phyloP scores from a whole-genome alignment of 768 basidiomycete genomes.

The Naematelia encephala region DNA sequence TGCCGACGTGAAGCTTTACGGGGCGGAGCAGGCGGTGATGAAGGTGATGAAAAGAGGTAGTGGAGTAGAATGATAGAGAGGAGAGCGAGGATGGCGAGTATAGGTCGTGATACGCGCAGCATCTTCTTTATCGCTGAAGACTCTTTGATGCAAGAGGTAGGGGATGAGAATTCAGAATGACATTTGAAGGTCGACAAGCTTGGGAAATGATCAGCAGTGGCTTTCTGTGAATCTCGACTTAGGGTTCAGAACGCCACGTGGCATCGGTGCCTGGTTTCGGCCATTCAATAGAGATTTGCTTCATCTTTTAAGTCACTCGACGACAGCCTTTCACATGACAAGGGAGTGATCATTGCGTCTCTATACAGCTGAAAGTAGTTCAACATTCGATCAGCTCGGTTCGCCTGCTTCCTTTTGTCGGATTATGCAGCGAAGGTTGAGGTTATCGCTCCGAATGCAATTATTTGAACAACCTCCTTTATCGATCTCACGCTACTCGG shows the following conservation, averaged over 20 bases:
- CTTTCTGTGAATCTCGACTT: background rate
- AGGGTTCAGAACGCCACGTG: background rate
- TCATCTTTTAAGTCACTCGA: too few relatives aligned
- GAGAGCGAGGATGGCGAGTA: background rate
- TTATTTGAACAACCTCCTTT: too few relatives aligned
- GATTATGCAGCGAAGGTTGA: too few relatives aligned
- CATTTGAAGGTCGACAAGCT: background rate
- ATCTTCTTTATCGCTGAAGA: too few relatives aligned
- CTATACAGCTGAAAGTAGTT: too few relatives aligned
- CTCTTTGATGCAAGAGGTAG: too few relatives aligned
- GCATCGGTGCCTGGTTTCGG: background rate
- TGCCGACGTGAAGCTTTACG: slow-evolving; percentile 1
- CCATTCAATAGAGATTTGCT: background rate
- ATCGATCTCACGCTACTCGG: too few relatives aligned
- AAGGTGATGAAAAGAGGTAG: slow-evolving; percentile 3
- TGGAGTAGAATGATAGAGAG: slow-evolving; percentile 11
- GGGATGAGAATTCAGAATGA: background rate
- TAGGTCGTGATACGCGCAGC: background rate
- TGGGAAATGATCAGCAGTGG: background rate
- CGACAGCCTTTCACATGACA: too few relatives aligned
- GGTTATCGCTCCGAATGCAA: too few relatives aligned
- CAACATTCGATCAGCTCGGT: too few relatives aligned
- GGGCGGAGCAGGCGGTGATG: background rate
- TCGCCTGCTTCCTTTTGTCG: too few relatives aligned
- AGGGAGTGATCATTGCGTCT: too few relatives aligned